phyloP scores from a whole-genome alignment of 2,329 filamentous ascomycete genomes.

The Arthrobotrys megalospora region DNA sequence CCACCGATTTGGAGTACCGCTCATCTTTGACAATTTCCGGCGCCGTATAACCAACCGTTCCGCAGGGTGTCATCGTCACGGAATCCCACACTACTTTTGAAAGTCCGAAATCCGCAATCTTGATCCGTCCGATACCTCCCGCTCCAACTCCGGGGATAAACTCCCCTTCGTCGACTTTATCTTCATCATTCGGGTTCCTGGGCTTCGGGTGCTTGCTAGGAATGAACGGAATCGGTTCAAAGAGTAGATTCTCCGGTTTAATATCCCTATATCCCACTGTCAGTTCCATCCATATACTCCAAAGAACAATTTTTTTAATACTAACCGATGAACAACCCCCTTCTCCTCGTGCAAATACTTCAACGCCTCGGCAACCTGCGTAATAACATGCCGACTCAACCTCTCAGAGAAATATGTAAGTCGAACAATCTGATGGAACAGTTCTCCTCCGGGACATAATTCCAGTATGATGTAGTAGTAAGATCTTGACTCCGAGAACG shows the following conservation, averaged over 20 bases:
- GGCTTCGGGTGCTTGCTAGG: constrained; percentile 86
- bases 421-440: constrained; percentile 98
- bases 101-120: constrained; percentile 97
- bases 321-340: constrained; percentile 96
- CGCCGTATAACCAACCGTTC: constrained; percentile 96
- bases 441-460: constrained; percentile 91
- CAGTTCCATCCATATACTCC: constrained; percentile 66
- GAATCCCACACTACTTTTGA: constrained; percentile 99
- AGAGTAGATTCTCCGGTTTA: constrained; percentile 97
- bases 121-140: constrained; percentile 93
- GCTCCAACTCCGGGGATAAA: constrained; percentile 85
- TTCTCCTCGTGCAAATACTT: constrained; percentile 95
- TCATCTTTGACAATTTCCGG: constrained; percentile 99
- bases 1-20: constrained; percentile 97
- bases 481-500: constrained; percentile 92
- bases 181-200: constrained; percentile 88
- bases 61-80: constrained; percentile 99
- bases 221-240: constrained; percentile 86
- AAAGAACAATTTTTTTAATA: constrained; percentile 58
- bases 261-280: constrained; percentile 80
- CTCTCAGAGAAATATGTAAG: constrained; percentile 99
- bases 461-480: constrained; percentile 99
- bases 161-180: constrained; percentile 96
- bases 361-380: constrained; percentile 93
- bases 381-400: constrained; percentile 91